Evolutionary conservation across 176 grass and related monocot species (phyloP).

Genomic region (Raddia distichophylla): DNA sequence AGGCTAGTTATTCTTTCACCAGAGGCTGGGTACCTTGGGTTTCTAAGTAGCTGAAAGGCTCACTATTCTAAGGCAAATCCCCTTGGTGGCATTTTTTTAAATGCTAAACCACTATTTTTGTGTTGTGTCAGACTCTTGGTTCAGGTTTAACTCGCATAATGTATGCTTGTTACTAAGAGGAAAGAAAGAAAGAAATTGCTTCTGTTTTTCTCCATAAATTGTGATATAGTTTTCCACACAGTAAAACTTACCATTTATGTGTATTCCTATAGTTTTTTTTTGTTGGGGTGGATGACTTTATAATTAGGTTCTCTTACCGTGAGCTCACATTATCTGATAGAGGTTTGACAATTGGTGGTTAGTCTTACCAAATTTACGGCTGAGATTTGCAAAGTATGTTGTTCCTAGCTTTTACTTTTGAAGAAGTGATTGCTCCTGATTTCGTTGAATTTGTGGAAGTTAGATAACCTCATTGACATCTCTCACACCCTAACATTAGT

Average conservation of each 20-base stretch:
- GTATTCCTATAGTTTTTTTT: not conserved
- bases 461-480: not conserved
- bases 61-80: not conserved
- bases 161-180: not conserved
- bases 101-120: not conserved
- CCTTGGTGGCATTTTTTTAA: not conserved
- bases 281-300: not conserved
- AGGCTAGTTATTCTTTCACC: not conserved
- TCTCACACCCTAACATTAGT: not conserved
- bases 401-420: not conserved
- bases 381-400: not conserved
- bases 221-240: not conserved
- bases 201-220: not conserved
- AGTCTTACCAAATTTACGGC: not conserved
- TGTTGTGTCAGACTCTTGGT: not conserved
- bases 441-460: not conserved
- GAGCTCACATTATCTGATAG: not conserved
- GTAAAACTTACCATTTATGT: not conserved
- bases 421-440: conserved; percentile 13
- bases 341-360: not conserved
- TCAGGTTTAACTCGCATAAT: not conserved
- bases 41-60: not conserved
- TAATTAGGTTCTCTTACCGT: not conserved
- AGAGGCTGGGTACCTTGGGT: not conserved
- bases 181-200: not conserved